phyloP scores from a whole-genome alignment of 257 asterid genomes.

The Parsonsia alboflavescens region DNA sequence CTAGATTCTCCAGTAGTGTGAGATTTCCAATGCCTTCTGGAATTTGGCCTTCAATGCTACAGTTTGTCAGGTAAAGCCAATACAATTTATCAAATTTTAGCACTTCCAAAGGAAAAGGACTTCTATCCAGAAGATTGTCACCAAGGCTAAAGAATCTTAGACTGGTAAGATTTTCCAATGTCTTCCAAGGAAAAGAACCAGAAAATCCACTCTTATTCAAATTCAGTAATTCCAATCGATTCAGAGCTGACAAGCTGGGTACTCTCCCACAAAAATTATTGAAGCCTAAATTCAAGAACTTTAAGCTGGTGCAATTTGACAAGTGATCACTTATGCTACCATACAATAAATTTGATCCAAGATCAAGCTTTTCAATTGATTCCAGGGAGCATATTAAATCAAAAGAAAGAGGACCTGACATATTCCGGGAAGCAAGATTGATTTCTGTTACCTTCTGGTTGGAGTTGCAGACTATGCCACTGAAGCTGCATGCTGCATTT shows the following conservation, averaged over 20 bases:
- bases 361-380: slow-evolving; percentile 28
- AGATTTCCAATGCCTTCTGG: slow-evolving; percentile 44
- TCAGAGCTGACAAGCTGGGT: slow-evolving; percentile 31
- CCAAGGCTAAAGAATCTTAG: slow-evolving; percentile 36
- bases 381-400: slow-evolving; percentile 34
- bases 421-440: slow-evolving; percentile 26
- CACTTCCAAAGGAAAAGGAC: slow-evolving; percentile 35
- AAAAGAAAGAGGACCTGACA: slow-evolving; percentile 34
- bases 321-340: slow-evolving; percentile 29
- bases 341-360: slow-evolving; percentile 27
- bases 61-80: slow-evolving; percentile 37
- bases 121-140: slow-evolving; percentile 27
- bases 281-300: slow-evolving; percentile 32
- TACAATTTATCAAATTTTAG: slow-evolving; percentile 32
- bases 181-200: slow-evolving; percentile 40
- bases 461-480: slow-evolving; percentile 31
- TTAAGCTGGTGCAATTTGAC: slow-evolving; percentile 30
- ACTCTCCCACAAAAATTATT: slow-evolving; percentile 32
- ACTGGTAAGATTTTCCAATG: slow-evolving; percentile 32
- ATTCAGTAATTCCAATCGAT: slow-evolving; percentile 25
- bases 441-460: slow-evolving; percentile 32
- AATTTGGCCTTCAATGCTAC: slow-evolving; percentile 35
- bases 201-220: slow-evolving; percentile 31
- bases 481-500: slow-evolving; percentile 26
- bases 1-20: slow-evolving; percentile 37